Conservation (phyloP, 1,139 yeast genomes). For the Zygosaccharomyces pseudobailii region DNA sequence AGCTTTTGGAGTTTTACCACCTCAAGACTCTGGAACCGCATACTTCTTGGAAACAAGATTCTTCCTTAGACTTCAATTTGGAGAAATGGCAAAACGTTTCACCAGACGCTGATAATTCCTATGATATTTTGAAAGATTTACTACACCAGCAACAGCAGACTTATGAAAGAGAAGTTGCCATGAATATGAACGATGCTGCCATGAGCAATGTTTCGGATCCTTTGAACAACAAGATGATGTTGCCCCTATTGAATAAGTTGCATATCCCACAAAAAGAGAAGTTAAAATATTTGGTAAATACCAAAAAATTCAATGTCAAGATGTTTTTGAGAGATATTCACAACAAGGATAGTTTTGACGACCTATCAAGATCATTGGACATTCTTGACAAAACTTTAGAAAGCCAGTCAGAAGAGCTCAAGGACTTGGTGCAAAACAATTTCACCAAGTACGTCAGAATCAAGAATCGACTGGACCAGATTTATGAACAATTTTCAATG, state of each 20-base stretch:
- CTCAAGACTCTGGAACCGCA: slow-evolving; percentile 39
- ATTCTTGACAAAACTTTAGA: slow-evolving; percentile 58
- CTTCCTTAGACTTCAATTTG: slow-evolving; percentile 25
- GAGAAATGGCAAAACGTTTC: slow-evolving; percentile 30
- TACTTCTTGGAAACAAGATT: slow-evolving; percentile 37
- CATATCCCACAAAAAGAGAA: slow-evolving; percentile 40
- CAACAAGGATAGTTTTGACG: slow-evolving; percentile 60
- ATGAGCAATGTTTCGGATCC: slow-evolving; percentile 45
- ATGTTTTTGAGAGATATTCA: slow-evolving; percentile 68
- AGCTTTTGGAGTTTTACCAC: slow-evolving; percentile 39
- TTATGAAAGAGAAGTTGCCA: slow-evolving; percentile 21
- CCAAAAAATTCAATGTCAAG: slow-evolving; percentile 68
- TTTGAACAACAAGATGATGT: slow-evolving; percentile 45
- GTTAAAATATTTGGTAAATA: slow-evolving; percentile 59
- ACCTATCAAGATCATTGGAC: slow-evolving; percentile 52
- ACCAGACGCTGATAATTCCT: slow-evolving; percentile 35
- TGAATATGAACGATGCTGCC: slow-evolving; percentile 14
- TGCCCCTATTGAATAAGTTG: slow-evolving; percentile 41
- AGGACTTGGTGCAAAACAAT: slow-evolving; percentile 64
- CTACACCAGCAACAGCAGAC: slow-evolving; percentile 23
- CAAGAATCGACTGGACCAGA: slow-evolving; percentile 60
- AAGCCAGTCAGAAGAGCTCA: slow-evolving; percentile 61
- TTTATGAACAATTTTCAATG: slow-evolving; percentile 46
- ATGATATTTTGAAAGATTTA: slow-evolving; percentile 34
- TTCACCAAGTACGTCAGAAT: slow-evolving; percentile 71